These are phyloP conservation scores for Aspergillus clavatus DNA, from an alignment of 2,329 filamentous ascomycete species.

Conservation along the genomic window DNA sequence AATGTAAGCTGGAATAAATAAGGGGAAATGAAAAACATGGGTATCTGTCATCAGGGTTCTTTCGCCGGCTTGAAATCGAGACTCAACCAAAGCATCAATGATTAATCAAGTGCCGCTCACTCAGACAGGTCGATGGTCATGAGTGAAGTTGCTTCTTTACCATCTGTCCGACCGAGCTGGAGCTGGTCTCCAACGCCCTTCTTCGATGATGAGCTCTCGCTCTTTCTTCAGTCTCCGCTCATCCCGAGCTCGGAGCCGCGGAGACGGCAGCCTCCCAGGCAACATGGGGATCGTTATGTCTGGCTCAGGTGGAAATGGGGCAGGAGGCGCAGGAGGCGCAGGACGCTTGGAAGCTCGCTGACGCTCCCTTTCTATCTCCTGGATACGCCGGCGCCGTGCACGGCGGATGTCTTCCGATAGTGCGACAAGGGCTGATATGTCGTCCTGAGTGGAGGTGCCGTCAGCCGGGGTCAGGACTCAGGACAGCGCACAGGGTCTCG, in stretches of 20 bases:
- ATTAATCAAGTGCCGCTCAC: too few species aligned
- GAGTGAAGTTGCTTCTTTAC: slow-evolving; percentile 3
- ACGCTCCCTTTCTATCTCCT: slow-evolving; percentile 54
- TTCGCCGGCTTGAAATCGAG: background rate
- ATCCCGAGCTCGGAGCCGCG: slow-evolving; percentile 15
- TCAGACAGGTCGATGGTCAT: too few species aligned
- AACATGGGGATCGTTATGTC: slow-evolving; percentile 12
- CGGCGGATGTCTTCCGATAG: slow-evolving; percentile 76
- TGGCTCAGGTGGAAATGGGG: slow-evolving; percentile 12
- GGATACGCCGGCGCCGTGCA: slow-evolving; percentile 54
- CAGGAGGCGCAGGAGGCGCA: slow-evolving; percentile 11
- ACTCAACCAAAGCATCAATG: background rate
- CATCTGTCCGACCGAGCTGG: slow-evolving; percentile 9
- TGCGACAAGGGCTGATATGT: slow-evolving; percentile 78
- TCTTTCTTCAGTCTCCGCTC: slow-evolving; percentile 21
- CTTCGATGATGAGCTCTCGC: slow-evolving; percentile 22
- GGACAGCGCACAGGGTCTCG: slow-evolving; percentile 1
- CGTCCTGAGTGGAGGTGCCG: slow-evolving; percentile 56
- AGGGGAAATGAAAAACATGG: background rate
- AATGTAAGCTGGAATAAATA: too few species aligned
- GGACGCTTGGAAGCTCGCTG: slow-evolving; percentile 26
- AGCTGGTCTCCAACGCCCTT: slow-evolving; percentile 13
- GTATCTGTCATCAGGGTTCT: background rate
- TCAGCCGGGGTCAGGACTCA: slow-evolving; percentile 1
- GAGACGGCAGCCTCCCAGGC: slow-evolving; percentile 15